Conservation (phyloP, 805 yeast species). For the Hemisphaericaspora nanyangensis region DNA sequence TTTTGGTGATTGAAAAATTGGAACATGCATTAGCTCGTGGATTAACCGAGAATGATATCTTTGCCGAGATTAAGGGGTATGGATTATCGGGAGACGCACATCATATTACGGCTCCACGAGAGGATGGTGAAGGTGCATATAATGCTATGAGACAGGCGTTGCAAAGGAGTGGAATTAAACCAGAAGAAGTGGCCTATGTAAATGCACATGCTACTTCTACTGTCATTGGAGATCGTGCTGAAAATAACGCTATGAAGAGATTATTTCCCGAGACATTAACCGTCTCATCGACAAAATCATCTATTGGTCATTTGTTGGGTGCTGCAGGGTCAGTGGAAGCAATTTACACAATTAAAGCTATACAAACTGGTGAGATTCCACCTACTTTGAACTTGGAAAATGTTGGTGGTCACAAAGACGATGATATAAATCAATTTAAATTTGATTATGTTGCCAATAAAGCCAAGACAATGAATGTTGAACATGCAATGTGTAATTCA, state of each 20-base stretch:
- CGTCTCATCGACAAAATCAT: constrained; percentile 83
- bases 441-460: constrained; percentile 55
- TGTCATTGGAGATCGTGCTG: constrained; percentile 82
- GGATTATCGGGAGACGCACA: constrained; percentile 90
- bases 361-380: constrained; percentile 58
- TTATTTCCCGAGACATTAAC: constrained; percentile 43
- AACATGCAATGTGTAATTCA: constrained; percentile 76
- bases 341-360: constrained; percentile 68
- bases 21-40: constrained; percentile 71
- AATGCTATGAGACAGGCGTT: constrained; percentile 81
- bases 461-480: constrained; percentile 37
- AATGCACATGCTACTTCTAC: constrained; percentile 99
- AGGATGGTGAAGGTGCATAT: constrained; percentile 78
- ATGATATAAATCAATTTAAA: constrained; percentile 39
- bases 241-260: constrained; percentile 65
- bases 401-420: constrained; percentile 48
- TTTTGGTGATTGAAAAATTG: constrained; percentile 69
- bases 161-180: constrained; percentile 40
- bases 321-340: constrained; percentile 96
- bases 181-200: constrained; percentile 61
- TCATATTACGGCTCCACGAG: constrained; percentile 90
- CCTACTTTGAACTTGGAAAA: constrained; percentile 72
- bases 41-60: constrained; percentile 47
- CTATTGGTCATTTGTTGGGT: constrained; percentile 91
- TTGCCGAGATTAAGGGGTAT: constrained; percentile 82